A percentile compares a stretch with the other conserved stretches of the same genome.
These are phyloP conservation scores for Xylariaceae sp. DNA, from an alignment of 2,329 filamentous ascomycete species.

Conservation along the genomic window DNA sequence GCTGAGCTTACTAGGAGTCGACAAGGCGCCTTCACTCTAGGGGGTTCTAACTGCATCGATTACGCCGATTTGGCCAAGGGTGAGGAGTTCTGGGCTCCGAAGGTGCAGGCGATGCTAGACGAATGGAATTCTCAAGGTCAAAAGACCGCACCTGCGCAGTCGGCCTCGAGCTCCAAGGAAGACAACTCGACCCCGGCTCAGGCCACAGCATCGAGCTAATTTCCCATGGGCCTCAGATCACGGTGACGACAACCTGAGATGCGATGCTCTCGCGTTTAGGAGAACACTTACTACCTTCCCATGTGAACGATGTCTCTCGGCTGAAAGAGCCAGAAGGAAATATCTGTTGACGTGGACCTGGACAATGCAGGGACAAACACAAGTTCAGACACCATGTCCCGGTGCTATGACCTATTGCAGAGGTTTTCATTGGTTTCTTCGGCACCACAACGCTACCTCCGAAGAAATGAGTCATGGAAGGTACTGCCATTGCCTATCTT, in stretches of 20 bases:
- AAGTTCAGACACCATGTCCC: neutral
- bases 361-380: neutral
- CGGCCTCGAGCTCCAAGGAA: conserved; percentile 18
- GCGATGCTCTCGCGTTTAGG: neutral
- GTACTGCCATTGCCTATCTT: neutral
- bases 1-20: conserved; percentile 72
- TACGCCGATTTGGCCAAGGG: conserved; percentile 71
- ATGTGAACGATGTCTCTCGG: neutral
- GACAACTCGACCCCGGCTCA: neutral
- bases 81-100: conserved; percentile 76
- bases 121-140: conserved; percentile 36
- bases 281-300: neutral
- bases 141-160: conserved; percentile 1
- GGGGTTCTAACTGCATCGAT: conserved; percentile 66
- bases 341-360: neutral
- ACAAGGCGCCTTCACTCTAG: conserved; percentile 75
- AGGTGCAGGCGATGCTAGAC: conserved; percentile 52
- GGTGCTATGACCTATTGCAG: neutral
- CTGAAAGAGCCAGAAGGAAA: neutral
- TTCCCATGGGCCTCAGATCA: neutral
- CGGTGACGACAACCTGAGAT: no score
- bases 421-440: neutral
- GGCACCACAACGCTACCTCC: neutral
- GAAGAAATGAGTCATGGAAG: neutral
- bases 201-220: neutral